These are phyloP conservation scores for Leccinum subgranulosum DNA, from an alignment of 768 basidiomycete species.

Conservation along the genomic window DNA sequence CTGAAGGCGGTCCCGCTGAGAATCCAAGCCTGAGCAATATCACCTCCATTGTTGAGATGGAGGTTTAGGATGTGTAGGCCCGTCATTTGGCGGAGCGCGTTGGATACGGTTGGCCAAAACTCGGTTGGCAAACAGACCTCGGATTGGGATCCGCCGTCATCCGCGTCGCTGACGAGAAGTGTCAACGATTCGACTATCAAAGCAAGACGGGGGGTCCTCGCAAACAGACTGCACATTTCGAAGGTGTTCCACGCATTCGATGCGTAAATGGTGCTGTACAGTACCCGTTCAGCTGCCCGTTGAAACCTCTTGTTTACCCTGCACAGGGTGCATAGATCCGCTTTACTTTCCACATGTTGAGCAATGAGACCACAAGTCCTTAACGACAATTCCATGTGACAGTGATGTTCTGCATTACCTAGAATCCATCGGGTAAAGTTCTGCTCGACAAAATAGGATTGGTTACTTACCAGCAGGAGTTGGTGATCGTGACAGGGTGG, in stretches of 20 bases:
- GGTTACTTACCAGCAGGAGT: constrained; percentile 10
- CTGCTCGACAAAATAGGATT: not conserved
- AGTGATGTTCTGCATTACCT: constrained; percentile 36
- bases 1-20: constrained; percentile 44
- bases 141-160: not conserved
- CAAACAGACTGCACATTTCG: constrained; percentile 47
- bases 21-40: constrained; percentile 36
- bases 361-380: constrained; percentile 60
- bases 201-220: constrained; percentile 46
- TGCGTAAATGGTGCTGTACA: constrained; percentile 59
- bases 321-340: constrained; percentile 56
- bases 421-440: not conserved
- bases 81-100: constrained; percentile 45
- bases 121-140: constrained; percentile 28
- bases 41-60: constrained; percentile 30
- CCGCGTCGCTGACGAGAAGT: constrained; percentile 36
- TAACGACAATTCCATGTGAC: constrained; percentile 55
- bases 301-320: constrained; percentile 57
- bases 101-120: constrained; percentile 51
- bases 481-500: not conserved
- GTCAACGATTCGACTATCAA: constrained; percentile 52
- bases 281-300: constrained; percentile 49
- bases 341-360: constrained; percentile 45
- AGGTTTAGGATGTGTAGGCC: constrained; percentile 53
- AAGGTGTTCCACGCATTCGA: constrained; percentile 37